phyloP scores from a whole-genome alignment of 148 eudicot species.

The Spergularia bocconei region DNA sequence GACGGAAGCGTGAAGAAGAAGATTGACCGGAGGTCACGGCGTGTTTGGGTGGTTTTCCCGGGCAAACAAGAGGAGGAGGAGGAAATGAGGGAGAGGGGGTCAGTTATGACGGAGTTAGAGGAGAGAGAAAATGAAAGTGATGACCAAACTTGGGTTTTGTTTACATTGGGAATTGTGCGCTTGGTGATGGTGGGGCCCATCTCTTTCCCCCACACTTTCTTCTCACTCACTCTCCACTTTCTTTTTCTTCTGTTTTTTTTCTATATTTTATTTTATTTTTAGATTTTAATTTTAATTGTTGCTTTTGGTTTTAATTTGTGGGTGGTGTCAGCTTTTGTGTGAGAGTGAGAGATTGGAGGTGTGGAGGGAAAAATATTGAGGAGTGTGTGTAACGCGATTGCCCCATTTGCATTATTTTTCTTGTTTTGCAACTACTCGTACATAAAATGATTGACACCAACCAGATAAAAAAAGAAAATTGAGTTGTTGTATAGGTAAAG shows the following conservation, averaged over 20 bases:
- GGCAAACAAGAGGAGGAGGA: neutral
- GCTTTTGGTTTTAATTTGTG: too few species aligned
- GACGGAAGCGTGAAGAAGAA: too few species aligned
- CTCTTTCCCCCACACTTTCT: neutral
- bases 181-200: slow-evolving; percentile 18
- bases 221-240: neutral
- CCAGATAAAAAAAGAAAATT: too few species aligned
- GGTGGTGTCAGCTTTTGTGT: slow-evolving; percentile 15
- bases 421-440: too few species aligned
- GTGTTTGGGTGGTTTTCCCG: slow-evolving; percentile 9
- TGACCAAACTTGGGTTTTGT: too few species aligned
- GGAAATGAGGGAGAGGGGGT: neutral
- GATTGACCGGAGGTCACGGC: neutral
- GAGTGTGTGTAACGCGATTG: too few species aligned
- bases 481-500: too few species aligned
- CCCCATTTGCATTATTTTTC: too few species aligned
- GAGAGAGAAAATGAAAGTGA: slow-evolving; percentile 7
- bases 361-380: too few species aligned
- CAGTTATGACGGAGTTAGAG: slow-evolving; percentile 13
- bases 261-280: neutral
- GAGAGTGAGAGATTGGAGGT: neutral
- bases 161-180: slow-evolving; percentile 20
- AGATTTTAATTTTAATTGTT: too few species aligned
- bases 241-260: neutral
- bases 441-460: too few species aligned